Evolutionary conservation across 352 stramenopile species (phyloP), one percentile per base, ranked within the genome.

Genomic region (Pythium biforme): DNA sequence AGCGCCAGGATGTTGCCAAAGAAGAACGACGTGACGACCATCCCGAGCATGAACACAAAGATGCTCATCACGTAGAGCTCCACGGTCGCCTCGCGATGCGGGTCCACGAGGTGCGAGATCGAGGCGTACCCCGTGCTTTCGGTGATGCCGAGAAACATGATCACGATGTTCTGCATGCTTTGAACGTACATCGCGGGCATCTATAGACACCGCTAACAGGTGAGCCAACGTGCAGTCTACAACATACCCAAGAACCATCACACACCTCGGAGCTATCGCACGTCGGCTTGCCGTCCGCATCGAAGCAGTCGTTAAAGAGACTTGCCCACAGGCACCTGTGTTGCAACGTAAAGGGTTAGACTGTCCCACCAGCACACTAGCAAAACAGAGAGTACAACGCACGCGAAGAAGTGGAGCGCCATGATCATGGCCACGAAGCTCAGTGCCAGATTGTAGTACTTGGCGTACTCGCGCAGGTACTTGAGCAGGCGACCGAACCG

Each of bases 401-500:
- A 74, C 25, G 85, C 74, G 29, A 92, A 89, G 26, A 90, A 69
- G 51, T 90, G 81, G 22, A 92, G 69, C 0, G 79, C 82, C 62
- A 90, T 77, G 50, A 80, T 66, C 11, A 94, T 78, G 8, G 68
- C 75, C 3, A 90, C 50, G 34, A 92, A 79, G 52, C 79, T 92
- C 22, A 92, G 63, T 14, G 81, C 76, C 23, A 92, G 70, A 54
- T 94, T 89, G 68, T 90, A 94, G 60, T 90, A 94, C 69, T 93
- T 92, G 59, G 83, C 84, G 60, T 92, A 92, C 67, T 91, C 79
- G 51, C 81, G 77, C 25, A 93, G 61, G 66, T 90, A 90, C 62
- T 90, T 89, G 37, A 93, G 72, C 20, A 92, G 64, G 0, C 81
- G 75, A 17, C 80, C 82, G 47, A 94, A 74, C 4, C 86, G 84